phyloP scores from a whole-genome alignment of 257 asterid species.

The Lavandula angustifolia region DNA sequence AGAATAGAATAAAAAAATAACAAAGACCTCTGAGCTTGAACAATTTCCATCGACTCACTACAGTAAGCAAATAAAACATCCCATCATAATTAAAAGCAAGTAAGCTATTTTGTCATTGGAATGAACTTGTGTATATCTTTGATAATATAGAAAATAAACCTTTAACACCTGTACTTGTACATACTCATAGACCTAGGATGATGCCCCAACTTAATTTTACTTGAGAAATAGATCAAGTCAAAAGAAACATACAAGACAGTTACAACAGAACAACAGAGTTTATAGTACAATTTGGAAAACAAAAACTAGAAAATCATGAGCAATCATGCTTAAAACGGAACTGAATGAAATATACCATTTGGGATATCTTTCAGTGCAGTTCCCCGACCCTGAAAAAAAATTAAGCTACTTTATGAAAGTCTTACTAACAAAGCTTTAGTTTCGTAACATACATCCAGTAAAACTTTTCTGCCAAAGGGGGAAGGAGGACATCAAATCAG shows the following conservation, averaged over 20 bases:
- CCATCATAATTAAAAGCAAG: not conserved
- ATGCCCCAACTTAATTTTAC: constrained; percentile 5
- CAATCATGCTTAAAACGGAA: constrained; percentile 9
- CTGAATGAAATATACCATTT: constrained; percentile 57
- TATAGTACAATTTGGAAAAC: not conserved
- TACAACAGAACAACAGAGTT: constrained; percentile 20
- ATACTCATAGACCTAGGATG: not conserved
- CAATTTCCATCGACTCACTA: not conserved
- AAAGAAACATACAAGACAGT: not conserved
- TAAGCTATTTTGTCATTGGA: not conserved
- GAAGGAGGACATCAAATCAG: constrained; percentile 1
- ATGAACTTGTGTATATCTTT: not conserved
- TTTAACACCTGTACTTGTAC: not conserved
- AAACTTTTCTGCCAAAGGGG: not conserved
- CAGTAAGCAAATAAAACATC: not conserved
- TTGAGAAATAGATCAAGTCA: not conserved
- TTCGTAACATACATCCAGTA: constrained; percentile 1
- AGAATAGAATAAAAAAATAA: not conserved
- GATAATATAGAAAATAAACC: too few relatives aligned
- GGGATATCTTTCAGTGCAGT: constrained; percentile 94
- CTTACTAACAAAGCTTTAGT: constrained; percentile 22
- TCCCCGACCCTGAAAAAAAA: constrained; percentile 84
- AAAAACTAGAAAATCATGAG: constrained; percentile 1
- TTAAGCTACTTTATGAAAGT: constrained; percentile 25
- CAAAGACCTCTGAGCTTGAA: not conserved